Base-by-base conservation (phyloP, 2,329 filamentous ascomycete species). In the Thielaviopsis musarum region DNA sequence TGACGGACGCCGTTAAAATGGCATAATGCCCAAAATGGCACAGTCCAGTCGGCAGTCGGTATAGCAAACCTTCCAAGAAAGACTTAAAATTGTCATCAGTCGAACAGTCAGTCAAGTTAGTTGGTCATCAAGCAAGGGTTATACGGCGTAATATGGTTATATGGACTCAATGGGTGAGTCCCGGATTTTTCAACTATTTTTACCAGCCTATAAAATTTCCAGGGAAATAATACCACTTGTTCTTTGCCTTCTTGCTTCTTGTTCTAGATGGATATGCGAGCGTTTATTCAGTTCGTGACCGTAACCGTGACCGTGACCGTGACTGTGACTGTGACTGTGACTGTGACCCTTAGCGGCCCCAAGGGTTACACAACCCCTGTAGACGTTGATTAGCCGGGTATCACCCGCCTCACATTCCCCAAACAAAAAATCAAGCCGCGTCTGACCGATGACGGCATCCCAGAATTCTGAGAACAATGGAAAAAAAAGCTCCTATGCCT, bases 141-240 rank as follows among this genome's bases (percentile, higher is more conserved):
- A 22, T 48, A 57, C 28, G 56, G 56, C 56, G 56, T 52, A 30
- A 48, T 51, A 22, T 49, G 56, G 56, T 34, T 57, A 34, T 21
- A 19, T 49, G 45, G 45, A 10, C 45, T 49, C n/a, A n/a, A 21
- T 34, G 45, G 45, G 17, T 3, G 45, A 21, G 45, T 49, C 45
- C 45, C 45, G 45, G 45, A 49, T 49, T 49, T 49, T 21, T 19
- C n/a, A 21, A 12, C 30, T 49, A 10, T 45, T 49, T 49, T n/a
- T 49, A 48, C 17, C 5, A 45, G 38, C n/a, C 45, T 19, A 49
- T 21, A 49, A 21, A 6, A 5, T 34, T 34, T 34, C 10, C 26
- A 28, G 26, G 10, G 6, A 34, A 34, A 49, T 49, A 19, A 48
- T 3, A 48, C 17, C 12, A 19, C 19, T 48, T 48, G 17, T 6